Base-by-base conservation (phyloP, 495 filamentous ascomycete genomes). In the Penicillium macrosclerotiorum region DNA sequence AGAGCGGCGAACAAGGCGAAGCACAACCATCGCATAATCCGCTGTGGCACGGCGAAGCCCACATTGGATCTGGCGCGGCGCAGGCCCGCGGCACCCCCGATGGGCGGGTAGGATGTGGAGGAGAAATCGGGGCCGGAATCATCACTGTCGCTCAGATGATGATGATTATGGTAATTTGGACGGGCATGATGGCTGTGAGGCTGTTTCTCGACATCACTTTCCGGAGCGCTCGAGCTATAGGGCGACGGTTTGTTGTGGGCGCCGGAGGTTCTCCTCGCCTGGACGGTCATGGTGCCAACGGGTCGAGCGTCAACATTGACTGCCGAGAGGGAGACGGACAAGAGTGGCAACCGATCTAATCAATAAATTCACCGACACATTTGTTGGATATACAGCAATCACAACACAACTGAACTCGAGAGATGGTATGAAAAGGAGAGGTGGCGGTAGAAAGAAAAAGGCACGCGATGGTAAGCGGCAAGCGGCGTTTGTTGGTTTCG, bases 11-110 rank as follows among this genome's bases (percentile, higher is more conserved):
- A 79, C 35, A 95, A 61, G 14, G 76, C 79, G 24, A 87, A 69
- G 51, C 86, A 89, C 27, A 93, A 76, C 56, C 81, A 89, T 59
- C 85, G 76, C 55, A 85, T 77, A 12, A 88, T 71, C 52, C 72
- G 79, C 49, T 85, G 78, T 18, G 72, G 40, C 70, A 86, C 48
- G 19, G 79, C 79, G 53, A 74, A 71, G 37, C 75, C 68, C 5
- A 73, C 55, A 14, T 56, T 50, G 8, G 62, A 49, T 20, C 74
- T 69, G 12, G 61, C 52, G 9, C 68, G 65, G 33, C 73, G 51
- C 65, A 57, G 39, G 55, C 61, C 36, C 51, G 66, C 60, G 47
- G n/a, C n/a, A n/a, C 68, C 72, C 29, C 82, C 56, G 70, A 86
- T 82, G 13, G 78, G 77, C 18, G 75, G 71, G 38, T 78, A 68